Conservation (phyloP, 1,139 yeast species). For the Debaryomycetaceae sp. region DNA sequence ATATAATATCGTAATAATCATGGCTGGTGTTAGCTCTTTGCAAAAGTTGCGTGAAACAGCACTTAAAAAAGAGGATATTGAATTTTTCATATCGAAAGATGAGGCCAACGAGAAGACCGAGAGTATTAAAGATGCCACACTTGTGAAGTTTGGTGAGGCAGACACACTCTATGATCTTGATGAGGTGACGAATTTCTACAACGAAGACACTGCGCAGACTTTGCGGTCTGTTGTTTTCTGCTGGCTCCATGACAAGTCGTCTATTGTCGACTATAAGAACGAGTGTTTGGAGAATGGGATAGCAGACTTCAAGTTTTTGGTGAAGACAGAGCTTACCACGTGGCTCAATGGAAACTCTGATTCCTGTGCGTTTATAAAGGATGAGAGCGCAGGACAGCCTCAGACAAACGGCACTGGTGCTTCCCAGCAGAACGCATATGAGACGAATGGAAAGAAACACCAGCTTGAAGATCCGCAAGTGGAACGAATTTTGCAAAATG, state of each 20-base stretch:
- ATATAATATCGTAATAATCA: not conserved
- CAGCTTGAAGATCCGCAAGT: slow-evolving; percentile 54
- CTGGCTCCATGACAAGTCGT: slow-evolving; percentile 72
- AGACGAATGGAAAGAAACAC: slow-evolving; percentile 19
- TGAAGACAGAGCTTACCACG: slow-evolving; percentile 77
- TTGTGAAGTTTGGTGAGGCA: slow-evolving; percentile 28
- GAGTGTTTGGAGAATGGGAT: slow-evolving; percentile 65
- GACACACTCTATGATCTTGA: slow-evolving; percentile 30
- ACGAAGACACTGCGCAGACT: slow-evolving; percentile 50
- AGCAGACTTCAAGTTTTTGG: slow-evolving; percentile 75
- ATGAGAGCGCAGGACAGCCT: slow-evolving; percentile 14
- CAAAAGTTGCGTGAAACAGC: slow-evolving; percentile 23
- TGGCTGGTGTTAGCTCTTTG: slow-evolving; percentile 9
- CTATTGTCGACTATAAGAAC: slow-evolving; percentile 79
- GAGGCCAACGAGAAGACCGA: slow-evolving; percentile 16
- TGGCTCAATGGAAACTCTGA: slow-evolving; percentile 74
- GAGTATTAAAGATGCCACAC: slow-evolving; percentile 35
- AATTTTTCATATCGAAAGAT: slow-evolving; percentile 18
- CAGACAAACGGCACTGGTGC: slow-evolving; percentile 40
- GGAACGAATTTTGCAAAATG: slow-evolving; percentile 52
- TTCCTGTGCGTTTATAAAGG: slow-evolving; percentile 49
- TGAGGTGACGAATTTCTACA: slow-evolving; percentile 53
- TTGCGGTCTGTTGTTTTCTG: slow-evolving; percentile 71
- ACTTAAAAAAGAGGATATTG: slow-evolving; percentile 20
- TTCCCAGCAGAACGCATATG: slow-evolving; percentile 49